Percentiles rank a stretch among this genome's conserved stretches.
phyloP scores from a whole-genome alignment of 2,329 filamentous ascomycete genomes.

The Plectosphaerella plurivora region DNA sequence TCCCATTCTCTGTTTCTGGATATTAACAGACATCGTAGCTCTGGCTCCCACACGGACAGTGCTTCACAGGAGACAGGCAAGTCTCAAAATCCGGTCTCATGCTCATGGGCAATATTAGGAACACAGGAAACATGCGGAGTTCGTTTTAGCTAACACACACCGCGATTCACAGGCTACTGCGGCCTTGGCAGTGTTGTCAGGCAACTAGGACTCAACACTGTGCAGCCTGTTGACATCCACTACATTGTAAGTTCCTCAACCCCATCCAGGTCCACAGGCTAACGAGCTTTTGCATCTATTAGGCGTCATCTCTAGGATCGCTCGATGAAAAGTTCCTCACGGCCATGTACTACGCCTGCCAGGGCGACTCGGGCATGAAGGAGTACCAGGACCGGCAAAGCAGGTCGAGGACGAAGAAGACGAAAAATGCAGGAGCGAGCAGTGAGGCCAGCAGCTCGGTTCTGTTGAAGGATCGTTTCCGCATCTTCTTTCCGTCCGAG shows the following conservation, averaged over 20 bases:
- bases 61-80: slow-evolving; percentile 37
- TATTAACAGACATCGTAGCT: slow-evolving; percentile 33
- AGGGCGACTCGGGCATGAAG: slow-evolving; percentile 46
- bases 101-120: slow-evolving; percentile 2
- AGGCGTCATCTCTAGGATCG: slow-evolving; percentile 78
- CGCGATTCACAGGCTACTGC: slow-evolving; percentile 54
- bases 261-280: neutral
- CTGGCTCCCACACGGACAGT: slow-evolving; percentile 49
- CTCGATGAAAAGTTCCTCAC: slow-evolving; percentile 64
- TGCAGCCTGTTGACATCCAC: slow-evolving; percentile 61
- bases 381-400: slow-evolving; percentile 37
- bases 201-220: slow-evolving; percentile 55
- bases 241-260: slow-evolving; percentile 53
- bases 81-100: neutral
- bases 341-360: slow-evolving; percentile 49
- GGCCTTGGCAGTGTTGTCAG: slow-evolving; percentile 66
- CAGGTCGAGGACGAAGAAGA: slow-evolving; percentile 22
- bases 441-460: neutral
- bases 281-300: neutral
- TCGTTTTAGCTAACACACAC: slow-evolving; percentile 12
- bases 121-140: too few species aligned
- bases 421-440: slow-evolving; percentile 15
- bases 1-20: slow-evolving; percentile 3
- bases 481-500: slow-evolving; percentile 76
- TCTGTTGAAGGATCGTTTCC: slow-evolving; percentile 46